Evolutionary conservation across 116 monocot species (phyloP), one percentile per base, ranked within the genome.

Genomic region (Zostera marina): DNA sequence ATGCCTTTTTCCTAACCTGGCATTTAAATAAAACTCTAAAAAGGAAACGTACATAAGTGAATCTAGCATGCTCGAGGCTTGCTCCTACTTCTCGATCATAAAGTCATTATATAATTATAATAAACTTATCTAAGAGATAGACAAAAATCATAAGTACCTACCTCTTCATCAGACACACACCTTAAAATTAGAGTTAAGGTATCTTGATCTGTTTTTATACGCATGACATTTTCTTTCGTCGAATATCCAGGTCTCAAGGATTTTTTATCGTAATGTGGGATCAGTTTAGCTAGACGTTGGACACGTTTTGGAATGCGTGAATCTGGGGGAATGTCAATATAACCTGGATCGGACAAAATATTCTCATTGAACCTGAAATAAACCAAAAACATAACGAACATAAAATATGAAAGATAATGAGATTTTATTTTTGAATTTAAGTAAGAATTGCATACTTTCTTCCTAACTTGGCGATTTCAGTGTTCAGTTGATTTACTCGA

Each of bases 361-460:
- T 98, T 98, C 73, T 90, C 96, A 83, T 68, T 98, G 80, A 90
- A 98, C 83, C 96, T 96, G 81, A 67, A 42, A 12, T 52, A 38
- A 46, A 60, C 3, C 19, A 15, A 10, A 11, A 0, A 42, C 9
- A 9, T 41, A 58, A 58, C 20, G 42, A 58, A 58, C 42, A 58
- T 45, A 46, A 13, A 1, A 17, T 20, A 14, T 17, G 20, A 20
- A 17, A 11, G 14, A 11, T 45, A 10, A 11, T 5, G 14, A 2
- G 45, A 45, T 45, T 45, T 14, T 14, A 45, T 32, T 5, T 32
- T 32, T 32, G 32, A 32, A 32, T 59, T 42, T 46, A n/a, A 61
- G 32, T 55, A 55, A 48, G 39, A 53, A 53, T 10, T 22, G 76
- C 85, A 41, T 89, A 96, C 96, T 82, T 65, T 72, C 83, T 83